Evolutionary conservation across 169 alveolate species (phyloP).

Genomic region (Plasmodium blacklocki): DNA sequence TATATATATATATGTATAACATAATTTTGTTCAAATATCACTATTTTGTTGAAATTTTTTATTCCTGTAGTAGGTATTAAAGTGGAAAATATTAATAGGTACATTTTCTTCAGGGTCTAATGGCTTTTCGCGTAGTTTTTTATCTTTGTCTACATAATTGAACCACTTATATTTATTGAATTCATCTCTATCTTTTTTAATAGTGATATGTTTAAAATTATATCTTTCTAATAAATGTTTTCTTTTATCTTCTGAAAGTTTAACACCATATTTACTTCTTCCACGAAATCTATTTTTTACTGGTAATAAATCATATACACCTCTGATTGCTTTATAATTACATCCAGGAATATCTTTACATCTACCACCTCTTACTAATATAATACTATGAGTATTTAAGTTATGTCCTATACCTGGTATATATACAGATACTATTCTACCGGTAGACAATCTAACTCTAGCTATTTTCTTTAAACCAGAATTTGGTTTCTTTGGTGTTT

Average conservation of each 20-base stretch:
- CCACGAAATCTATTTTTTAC: constrained; percentile 87
- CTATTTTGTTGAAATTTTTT: constrained; percentile 32
- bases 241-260: constrained; percentile 74
- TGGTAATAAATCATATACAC: constrained; percentile 88
- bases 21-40: not conserved
- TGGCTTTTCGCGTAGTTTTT: constrained; percentile 75
- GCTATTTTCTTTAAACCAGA: constrained; percentile 91
- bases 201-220: constrained; percentile 77
- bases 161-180: constrained; percentile 76
- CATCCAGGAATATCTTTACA: constrained; percentile 90
- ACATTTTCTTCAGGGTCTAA: constrained; percentile 78
- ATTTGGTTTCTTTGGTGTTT: constrained; percentile 90
- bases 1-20: no score
- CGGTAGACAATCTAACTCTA: constrained; percentile 88
- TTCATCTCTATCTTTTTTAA: constrained; percentile 80
- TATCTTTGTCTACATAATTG: constrained; percentile 81
- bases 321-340: constrained; percentile 89
- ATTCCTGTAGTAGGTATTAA: constrained; percentile 82
- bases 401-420: constrained; percentile 91
- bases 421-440: constrained; percentile 87
- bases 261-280: constrained; percentile 85
- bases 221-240: constrained; percentile 77
- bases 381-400: constrained; percentile 87
- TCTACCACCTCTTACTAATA: constrained; percentile 90
- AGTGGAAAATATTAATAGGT: constrained; percentile 82